Evolutionary conservation across 352 stramenopile genomes (phyloP).

Genomic region (Globisporangium camurandrum): DNA sequence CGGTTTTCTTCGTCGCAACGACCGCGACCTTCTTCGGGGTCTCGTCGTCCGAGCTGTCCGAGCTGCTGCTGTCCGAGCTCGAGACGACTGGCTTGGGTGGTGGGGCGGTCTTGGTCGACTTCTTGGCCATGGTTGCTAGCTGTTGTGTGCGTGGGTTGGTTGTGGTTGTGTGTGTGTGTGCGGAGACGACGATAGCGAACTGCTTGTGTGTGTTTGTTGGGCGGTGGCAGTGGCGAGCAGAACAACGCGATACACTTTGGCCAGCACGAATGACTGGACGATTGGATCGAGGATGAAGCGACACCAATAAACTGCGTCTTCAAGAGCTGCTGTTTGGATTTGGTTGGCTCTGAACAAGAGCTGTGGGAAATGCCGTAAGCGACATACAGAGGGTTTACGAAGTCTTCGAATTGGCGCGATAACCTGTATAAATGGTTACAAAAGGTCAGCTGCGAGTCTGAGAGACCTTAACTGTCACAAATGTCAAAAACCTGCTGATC

Average conservation of each 20-base stretch:
- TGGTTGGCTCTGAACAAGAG: slow-evolving; percentile 21
- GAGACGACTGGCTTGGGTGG: slow-evolving; percentile 24
- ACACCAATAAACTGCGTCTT: slow-evolving; percentile 3
- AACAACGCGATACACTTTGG: not conserved
- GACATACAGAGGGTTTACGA: not conserved
- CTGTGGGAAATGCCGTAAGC: too few relatives aligned
- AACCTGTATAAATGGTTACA: too few relatives aligned
- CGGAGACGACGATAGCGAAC: slow-evolving; percentile 13
- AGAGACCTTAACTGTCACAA: too few relatives aligned
- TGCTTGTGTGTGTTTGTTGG: slow-evolving; percentile 8
- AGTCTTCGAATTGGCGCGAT: too few relatives aligned
- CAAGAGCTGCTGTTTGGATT: slow-evolving; percentile 4
- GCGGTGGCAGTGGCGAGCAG: not conserved
- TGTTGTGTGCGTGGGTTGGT: slow-evolving; percentile 1
- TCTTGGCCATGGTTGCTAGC: slow-evolving; percentile 26
- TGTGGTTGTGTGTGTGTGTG: slow-evolving; percentile 3
- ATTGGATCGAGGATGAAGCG: slow-evolving; percentile 11
- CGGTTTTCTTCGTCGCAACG: slow-evolving; percentile 9
- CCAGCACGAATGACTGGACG: slow-evolving; percentile 5
- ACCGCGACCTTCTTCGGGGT: slow-evolving; percentile 28
- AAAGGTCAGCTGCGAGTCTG: too few relatives aligned
- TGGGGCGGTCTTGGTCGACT: slow-evolving; percentile 17
- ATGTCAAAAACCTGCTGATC: too few relatives aligned
- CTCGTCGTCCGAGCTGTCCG: slow-evolving; percentile 35
- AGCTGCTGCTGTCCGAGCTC: slow-evolving; percentile 27